Evolutionary conservation across 2,329 filamentous ascomycete genomes (phyloP), one percentile per base, ranked within the genome.

Genomic region (Fusarium sp.): DNA sequence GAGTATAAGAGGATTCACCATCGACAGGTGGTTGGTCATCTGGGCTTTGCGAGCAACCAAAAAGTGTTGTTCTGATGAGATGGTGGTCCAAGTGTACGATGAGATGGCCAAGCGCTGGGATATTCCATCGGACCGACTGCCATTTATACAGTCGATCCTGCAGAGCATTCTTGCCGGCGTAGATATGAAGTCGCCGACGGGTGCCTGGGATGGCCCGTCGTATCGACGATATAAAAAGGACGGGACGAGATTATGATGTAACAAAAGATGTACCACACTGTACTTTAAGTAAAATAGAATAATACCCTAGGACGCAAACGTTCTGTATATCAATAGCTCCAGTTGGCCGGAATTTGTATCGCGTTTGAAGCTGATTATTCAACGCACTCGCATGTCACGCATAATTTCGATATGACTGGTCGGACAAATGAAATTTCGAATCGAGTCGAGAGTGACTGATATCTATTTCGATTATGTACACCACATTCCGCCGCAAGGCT

Each of bases 11-110:
- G 81, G 79, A 0, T 79, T 91, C 10, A 82, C 84, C 59, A 82
- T 91, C 30, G 85, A 85, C 63, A 84, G 83, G 9, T 91, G 89
- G 89, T 80, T 92, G 71, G 86, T 86, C 44, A 83, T 88, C 42
- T 89, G 87, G 82, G 83, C 85, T 1, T 76, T 94, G 40, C 82
- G 84, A 46, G 91, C 92, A 5, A 92, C 92, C 77, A 83, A 85
- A 64, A 87, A 84, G 67, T 91, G 88, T 74, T 83, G 83, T n/a
- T 81, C 84, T 2, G 77, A 78, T 24, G 82, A 86, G 13, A 80
- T 83, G 32, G 83, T 90, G 48, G 65, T 89, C 63, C 80, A 84
- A 44, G 85, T 87, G 6, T 94, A 86, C 73, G 82, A 84, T 25
- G 77, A 79, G 25, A 75, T 90, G 59, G 81, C 80, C 37, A 71